phyloP scores from a whole-genome alignment of 257 asterid genomes.

The Penstemon eatonii region DNA sequence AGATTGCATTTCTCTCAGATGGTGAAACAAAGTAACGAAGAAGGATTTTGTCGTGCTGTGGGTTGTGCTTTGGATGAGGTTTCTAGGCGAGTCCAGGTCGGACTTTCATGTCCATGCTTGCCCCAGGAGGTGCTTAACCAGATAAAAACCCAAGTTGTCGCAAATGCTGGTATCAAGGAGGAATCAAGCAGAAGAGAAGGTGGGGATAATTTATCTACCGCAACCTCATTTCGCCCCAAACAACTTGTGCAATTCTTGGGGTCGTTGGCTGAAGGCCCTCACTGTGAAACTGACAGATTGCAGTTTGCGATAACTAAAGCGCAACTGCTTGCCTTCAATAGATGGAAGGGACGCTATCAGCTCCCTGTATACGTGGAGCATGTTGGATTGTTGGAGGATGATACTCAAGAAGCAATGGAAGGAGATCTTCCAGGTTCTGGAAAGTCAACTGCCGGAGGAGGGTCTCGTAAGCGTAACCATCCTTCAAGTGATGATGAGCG shows the following conservation, averaged over 20 bases:
- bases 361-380: constrained; percentile 42
- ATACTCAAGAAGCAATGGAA: constrained; percentile 27
- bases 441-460: constrained; percentile 31
- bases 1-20: constrained; percentile 48
- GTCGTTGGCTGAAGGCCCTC: constrained; percentile 53
- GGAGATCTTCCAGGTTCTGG: constrained; percentile 26
- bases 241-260: constrained; percentile 41
- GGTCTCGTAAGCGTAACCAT: constrained; percentile 34
- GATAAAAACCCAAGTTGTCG: constrained; percentile 43
- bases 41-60: constrained; percentile 52
- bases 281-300: constrained; percentile 36
- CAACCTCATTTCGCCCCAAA: constrained; percentile 45
- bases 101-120: constrained; percentile 72
- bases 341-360: constrained; percentile 58
- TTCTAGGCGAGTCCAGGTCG: constrained; percentile 59
- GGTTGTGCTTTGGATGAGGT: constrained; percentile 58
- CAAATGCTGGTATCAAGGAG: constrained; percentile 49
- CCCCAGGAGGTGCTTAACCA: constrained; percentile 39
- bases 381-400: constrained; percentile 36
- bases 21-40: constrained; percentile 58
- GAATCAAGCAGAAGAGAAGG: constrained; percentile 40
- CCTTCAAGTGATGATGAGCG: constrained; percentile 26
- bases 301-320: constrained; percentile 44
- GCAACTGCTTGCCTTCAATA: constrained; percentile 54
- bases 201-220: constrained; percentile 41